These are phyloP conservation scores for Fusarium marasasianum DNA, from an alignment of 2,329 filamentous ascomycete species.

Conservation along the genomic window DNA sequence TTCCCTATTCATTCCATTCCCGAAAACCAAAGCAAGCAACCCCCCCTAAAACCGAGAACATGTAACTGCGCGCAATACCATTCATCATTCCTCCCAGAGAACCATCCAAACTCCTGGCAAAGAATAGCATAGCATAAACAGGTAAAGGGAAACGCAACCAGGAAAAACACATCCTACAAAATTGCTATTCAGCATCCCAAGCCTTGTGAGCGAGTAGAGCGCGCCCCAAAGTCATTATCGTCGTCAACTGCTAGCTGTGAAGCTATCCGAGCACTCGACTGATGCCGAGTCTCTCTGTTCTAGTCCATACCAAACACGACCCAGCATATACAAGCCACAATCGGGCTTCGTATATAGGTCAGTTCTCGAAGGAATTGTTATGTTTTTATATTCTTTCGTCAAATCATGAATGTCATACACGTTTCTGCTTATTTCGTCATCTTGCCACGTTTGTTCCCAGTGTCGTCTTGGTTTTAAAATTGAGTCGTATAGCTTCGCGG, in stretches of 20 bases:
- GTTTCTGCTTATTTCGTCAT: constrained; percentile 38
- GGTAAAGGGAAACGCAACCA: constrained; percentile 26
- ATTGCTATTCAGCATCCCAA: constrained; percentile 37
- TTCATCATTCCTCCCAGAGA: constrained; percentile 18
- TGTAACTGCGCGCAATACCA: constrained; percentile 20
- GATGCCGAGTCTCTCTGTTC: constrained; percentile 34
- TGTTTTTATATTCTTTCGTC: constrained; percentile 38
- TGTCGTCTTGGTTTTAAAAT: constrained; percentile 37
- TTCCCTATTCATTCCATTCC: background rate
- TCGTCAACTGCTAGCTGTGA: constrained; percentile 46
- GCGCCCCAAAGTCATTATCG: constrained; percentile 44
- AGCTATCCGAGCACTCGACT: constrained; percentile 36
- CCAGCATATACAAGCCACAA: constrained; percentile 21
- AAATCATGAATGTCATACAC: constrained; percentile 42
- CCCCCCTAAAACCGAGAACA: constrained; percentile 12
- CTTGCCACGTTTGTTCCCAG: constrained; percentile 17
- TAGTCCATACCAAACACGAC: constrained; percentile 36
- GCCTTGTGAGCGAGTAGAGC: constrained; percentile 32
- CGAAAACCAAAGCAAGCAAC: constrained; percentile 12
- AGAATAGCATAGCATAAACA: constrained; percentile 34
- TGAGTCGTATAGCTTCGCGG: constrained; percentile 47
- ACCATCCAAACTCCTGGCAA: constrained; percentile 45
- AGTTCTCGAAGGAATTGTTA: constrained; percentile 25
- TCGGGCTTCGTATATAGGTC: constrained; percentile 13
- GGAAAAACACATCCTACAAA: constrained; percentile 23